A percentile compares a stretch with the other conserved stretches of the same genome.
Evolutionary conservation across 192 early-diverging fungal genomes (phyloP).

Genomic region (Neocallimastix lanati): DNA sequence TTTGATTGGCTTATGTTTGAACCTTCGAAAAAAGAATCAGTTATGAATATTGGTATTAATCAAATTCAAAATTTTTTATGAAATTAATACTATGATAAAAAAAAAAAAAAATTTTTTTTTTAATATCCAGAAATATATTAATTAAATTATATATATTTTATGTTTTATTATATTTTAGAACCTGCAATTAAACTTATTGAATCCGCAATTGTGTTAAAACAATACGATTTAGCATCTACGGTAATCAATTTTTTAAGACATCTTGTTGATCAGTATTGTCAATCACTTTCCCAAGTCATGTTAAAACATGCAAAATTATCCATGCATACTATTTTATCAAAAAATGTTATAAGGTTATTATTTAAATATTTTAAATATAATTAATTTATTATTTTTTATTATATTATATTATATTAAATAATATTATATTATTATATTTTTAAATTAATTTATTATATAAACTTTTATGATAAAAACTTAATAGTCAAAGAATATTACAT

Average conservation of each 20-base stretch:
- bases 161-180: neutral
- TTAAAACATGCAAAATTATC: neutral
- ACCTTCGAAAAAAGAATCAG: neutral
- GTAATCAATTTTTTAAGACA: neutral
- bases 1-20: neutral
- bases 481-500: neutral
- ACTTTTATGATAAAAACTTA: no score
- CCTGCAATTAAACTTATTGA: neutral
- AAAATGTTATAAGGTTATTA: neutral
- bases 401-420: no score
- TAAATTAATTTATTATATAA: no score
- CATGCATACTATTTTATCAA: neutral
- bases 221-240: neutral
- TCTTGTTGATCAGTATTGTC: neutral
- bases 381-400: no score
- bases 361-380: no score
- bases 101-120: no score
- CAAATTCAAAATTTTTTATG: no score
- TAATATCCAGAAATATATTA: no score
- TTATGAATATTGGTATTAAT: neutral
- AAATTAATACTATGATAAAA: no score
- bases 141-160: neutral
- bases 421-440: no score
- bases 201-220: neutral
- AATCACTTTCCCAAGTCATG: neutral